Evolutionary conservation across 139 green algal genomes (phyloP).

Genomic region (Zygnema cylindricum): DNA sequence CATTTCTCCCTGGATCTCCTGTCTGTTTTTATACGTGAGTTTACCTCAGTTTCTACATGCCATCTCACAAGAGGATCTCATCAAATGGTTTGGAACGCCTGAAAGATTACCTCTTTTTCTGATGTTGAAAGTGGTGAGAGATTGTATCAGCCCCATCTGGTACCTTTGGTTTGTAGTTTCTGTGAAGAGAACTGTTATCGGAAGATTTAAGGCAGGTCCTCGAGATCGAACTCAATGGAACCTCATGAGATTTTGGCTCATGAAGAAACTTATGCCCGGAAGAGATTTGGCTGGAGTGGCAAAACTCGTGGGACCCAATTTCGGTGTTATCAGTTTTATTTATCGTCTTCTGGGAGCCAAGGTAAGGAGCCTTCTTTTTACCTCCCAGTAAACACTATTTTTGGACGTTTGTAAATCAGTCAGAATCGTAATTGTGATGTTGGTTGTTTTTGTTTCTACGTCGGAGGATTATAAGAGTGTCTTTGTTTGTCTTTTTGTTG

Average conservation of each 20-base stretch:
- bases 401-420: no score
- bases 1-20: slow-evolving; percentile 19
- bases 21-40: neutral
- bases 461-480: no score
- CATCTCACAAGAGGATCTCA: slow-evolving; percentile 22
- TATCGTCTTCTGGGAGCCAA: slow-evolving; percentile 27
- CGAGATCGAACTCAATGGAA: slow-evolving; percentile 43
- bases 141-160: slow-evolving; percentile 18
- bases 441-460: no score
- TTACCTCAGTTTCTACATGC: neutral
- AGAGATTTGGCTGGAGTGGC: slow-evolving; percentile 7
- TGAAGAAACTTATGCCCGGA: slow-evolving; percentile 27
- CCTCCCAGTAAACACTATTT: no score
- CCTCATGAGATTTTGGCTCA: slow-evolving; percentile 25
- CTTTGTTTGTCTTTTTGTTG: no score
- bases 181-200: slow-evolving; percentile 46
- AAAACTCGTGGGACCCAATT: slow-evolving; percentile 44
- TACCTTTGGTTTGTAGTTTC: slow-evolving; percentile 22
- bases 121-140: slow-evolving; percentile 22
- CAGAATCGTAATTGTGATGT: no score
- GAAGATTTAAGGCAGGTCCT: slow-evolving; percentile 37
- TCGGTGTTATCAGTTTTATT: slow-evolving; percentile 39
- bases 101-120: slow-evolving; percentile 25
- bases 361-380: neutral
- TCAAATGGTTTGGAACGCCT: slow-evolving; percentile 51